Evolutionary conservation across 345 rosid genomes (phyloP).

Genomic region (Syzygium oleosum): DNA sequence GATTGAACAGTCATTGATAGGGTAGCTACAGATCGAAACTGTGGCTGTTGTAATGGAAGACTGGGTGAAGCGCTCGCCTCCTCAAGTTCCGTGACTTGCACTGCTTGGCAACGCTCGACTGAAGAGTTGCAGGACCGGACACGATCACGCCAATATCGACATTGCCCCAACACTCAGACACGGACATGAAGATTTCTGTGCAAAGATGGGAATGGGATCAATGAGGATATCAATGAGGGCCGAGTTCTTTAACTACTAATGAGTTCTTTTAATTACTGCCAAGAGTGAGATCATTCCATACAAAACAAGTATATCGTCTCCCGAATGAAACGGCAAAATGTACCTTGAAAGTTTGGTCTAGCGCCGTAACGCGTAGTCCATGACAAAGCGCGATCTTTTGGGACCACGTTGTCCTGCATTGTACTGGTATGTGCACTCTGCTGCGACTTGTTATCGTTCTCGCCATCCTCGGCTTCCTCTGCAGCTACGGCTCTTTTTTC

Average conservation of each 20-base stretch:
- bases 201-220: neutral
- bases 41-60: conserved; percentile 80
- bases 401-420: neutral
- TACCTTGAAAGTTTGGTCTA: conserved; percentile 78
- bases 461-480: conserved; percentile 7
- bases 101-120: conserved; percentile 65
- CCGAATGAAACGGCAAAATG: neutral
- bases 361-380: conserved; percentile 39
- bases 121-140: conserved; percentile 76
- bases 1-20: neutral
- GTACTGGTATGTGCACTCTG: neutral
- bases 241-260: neutral
- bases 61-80: conserved; percentile 26
- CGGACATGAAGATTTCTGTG: conserved; percentile 56
- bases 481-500: conserved; percentile 14
- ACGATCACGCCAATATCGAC: conserved; percentile 80
- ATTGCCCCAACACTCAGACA: conserved; percentile 47
- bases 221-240: neutral
- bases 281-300: neutral
- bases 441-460: neutral
- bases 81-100: conserved; percentile 50
- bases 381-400: conserved; percentile 9
- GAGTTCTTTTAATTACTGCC: neutral
- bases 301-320: neutral
- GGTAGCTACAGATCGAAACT: conserved; percentile 57